A percentile compares a stretch with the other conserved stretches of the same genome.
Evolutionary conservation across 495 filamentous ascomycete genomes (phyloP).

Genomic region (Darksidea phi): DNA sequence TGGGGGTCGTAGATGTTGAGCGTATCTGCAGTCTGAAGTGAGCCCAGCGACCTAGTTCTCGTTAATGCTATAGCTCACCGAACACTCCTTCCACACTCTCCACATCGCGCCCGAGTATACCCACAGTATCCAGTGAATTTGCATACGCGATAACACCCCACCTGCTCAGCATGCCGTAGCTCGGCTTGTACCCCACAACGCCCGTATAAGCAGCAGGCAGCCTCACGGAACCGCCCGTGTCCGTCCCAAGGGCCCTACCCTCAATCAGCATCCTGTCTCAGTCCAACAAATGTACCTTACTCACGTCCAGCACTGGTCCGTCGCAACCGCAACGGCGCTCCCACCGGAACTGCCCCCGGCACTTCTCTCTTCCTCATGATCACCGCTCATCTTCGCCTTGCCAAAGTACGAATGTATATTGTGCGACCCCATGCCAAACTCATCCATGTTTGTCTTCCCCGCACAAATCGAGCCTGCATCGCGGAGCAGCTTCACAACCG

Average conservation of each 20-base stretch:
- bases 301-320: conserved; percentile 65
- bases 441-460: conserved; percentile 90
- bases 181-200: conserved; percentile 88
- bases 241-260: conserved; percentile 79
- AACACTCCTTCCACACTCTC: conserved; percentile 56
- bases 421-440: conserved; percentile 98
- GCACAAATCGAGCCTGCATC: conserved; percentile 63
- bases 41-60: conserved; percentile 17
- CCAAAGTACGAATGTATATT: conserved; percentile 73
- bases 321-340: conserved; percentile 81
- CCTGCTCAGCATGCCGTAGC: conserved; percentile 77
- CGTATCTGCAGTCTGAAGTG: conserved; percentile 38
- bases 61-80: conserved; percentile 38
- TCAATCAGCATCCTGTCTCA: conserved; percentile 3
- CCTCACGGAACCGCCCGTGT: conserved; percentile 90
- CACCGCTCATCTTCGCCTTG: conserved; percentile 53
- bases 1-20: conserved; percentile 63
- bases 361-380: conserved; percentile 49
- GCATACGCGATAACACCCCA: conserved; percentile 94
- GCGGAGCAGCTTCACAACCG: conserved; percentile 68
- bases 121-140: conserved; percentile 93
- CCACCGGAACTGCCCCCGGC: conserved; percentile 93
- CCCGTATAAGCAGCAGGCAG: conserved; percentile 91
- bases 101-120: conserved; percentile 63
- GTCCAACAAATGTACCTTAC: conserved; percentile 22